phyloP scores from a whole-genome alignment of 495 filamentous ascomycete genomes.

The Hypomontagnella submonticulosa region DNA sequence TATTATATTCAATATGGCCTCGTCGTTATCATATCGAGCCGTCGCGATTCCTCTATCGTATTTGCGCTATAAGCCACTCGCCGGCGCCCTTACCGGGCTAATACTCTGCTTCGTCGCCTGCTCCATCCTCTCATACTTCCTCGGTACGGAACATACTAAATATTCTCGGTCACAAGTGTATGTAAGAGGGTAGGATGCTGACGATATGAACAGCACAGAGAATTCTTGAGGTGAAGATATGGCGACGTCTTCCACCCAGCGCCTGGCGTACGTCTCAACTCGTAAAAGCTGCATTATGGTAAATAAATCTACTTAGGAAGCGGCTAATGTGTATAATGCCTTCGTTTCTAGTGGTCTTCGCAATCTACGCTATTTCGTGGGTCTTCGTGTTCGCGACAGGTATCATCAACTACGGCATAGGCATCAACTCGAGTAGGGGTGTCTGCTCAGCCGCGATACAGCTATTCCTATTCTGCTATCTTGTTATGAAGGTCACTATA shows the following conservation, averaged over 20 bases:
- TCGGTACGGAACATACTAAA: conserved; percentile 50
- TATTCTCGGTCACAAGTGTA: neutral
- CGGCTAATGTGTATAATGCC: conserved; percentile 1
- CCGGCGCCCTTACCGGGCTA: conserved; percentile 55
- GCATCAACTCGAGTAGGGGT: conserved; percentile 52
- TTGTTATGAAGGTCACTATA: conserved; percentile 62
- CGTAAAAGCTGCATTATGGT: neutral
- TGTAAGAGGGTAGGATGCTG: neutral
- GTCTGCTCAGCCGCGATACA: conserved; percentile 63
- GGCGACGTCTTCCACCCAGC: conserved; percentile 58
- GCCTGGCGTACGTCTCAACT: conserved; percentile 56
- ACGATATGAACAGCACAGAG: conserved; percentile 48
- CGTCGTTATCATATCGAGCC: conserved; percentile 19
- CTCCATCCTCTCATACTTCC: conserved; percentile 56
- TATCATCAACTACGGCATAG: conserved; percentile 61
- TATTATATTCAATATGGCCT: conserved; percentile 26
- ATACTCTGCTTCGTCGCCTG: conserved; percentile 56
- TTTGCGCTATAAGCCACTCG: conserved; percentile 42
- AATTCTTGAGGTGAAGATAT: conserved; percentile 51
- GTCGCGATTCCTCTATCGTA: conserved; percentile 1
- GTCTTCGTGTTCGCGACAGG: conserved; percentile 62
- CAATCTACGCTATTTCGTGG: conserved; percentile 63
- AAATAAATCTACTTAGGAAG: neutral
- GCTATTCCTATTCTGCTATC: conserved; percentile 62
- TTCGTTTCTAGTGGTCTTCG: conserved; percentile 55